Base-by-base conservation (phyloP, 495 filamentous ascomycete genomes). In the Mytilinidion resinicola region DNA sequence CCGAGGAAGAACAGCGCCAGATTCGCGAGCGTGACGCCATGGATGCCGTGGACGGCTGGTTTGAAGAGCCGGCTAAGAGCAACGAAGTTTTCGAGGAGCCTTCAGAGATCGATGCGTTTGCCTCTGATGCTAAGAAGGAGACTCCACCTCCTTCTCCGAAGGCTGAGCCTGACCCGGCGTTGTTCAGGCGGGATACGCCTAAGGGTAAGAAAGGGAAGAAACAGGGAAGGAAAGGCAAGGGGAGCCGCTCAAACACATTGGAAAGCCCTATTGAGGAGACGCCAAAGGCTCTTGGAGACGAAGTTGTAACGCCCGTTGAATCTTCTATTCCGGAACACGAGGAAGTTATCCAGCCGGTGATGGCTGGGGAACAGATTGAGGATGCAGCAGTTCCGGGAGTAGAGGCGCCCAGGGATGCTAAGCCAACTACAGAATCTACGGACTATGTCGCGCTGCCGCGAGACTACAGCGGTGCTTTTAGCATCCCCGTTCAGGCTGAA, bases 181-280 rank as follows among this genome's bases (percentile, higher is more conserved):
- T 60, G 14, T 42, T 67, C 6, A 52, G 56, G 20, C 56, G 60
- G 21, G 60, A 63, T 36, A 61, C 60, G 53, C 53, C 44, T 0
- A 66, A 62, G 51, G 56, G 52, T 0, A 67, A 63, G 52, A 62
- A 62, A 33, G 63, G 58, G 49, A 67, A 67, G 43, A 50, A 54
- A 4, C 61, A 66, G 43, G 35, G 21, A 0, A 67, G 61, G 64
- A 67, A 67, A 46, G 56, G 53, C 14, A 41, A 34, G 15, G 50
- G 33, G 12, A 41, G 36, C 11, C 50, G 50, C 14, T 53, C 33
- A 36, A 34, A 25, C 9, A 49, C 20, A 1, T 10, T 49, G 20
- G 46, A 49, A 6, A 49, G 11, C 10, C 15, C 46, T 49, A 25
- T 12, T 10, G 44, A 49, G 21, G 17, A 49, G 4, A 12, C 25